These are phyloP conservation scores for Corymbia maculata DNA, from an alignment of 345 rosid species.

Conservation along the genomic window DNA sequence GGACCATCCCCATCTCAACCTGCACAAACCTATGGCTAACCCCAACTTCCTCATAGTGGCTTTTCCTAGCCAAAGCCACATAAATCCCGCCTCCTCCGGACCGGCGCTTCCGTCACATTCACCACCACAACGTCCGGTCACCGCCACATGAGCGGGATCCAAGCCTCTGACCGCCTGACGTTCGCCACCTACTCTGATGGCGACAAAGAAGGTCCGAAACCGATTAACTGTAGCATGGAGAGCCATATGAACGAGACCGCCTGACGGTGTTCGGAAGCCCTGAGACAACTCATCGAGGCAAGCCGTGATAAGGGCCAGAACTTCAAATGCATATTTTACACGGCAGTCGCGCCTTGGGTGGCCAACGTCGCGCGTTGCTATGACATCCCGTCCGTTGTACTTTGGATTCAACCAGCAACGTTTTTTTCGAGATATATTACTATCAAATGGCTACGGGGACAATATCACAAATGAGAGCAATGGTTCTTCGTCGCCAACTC, in stretches of 20 bases:
- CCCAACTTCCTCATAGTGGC: slow-evolving; percentile 24
- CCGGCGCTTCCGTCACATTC: slow-evolving; percentile 35
- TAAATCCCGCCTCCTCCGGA: slow-evolving; percentile 39
- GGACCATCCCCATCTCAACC: not conserved
- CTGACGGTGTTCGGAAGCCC: slow-evolving; percentile 26
- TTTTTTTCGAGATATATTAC: slow-evolving; percentile 47
- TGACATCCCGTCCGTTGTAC: slow-evolving; percentile 20
- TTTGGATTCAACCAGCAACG: slow-evolving; percentile 69
- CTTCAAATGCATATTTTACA: slow-evolving; percentile 34
- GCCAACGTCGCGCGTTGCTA: slow-evolving; percentile 30
- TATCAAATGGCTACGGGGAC: slow-evolving; percentile 27
- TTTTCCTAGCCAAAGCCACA: slow-evolving; percentile 49
- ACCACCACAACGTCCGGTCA: slow-evolving; percentile 20
- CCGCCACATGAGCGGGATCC: slow-evolving; percentile 25
- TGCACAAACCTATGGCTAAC: not conserved
- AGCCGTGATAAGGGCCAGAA: slow-evolving; percentile 3
- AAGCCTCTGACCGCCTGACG: slow-evolving; percentile 16
- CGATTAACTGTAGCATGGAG: slow-evolving; percentile 4
- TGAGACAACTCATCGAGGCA: slow-evolving; percentile 20
- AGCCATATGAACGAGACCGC: slow-evolving; percentile 14
- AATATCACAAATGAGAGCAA: slow-evolving; percentile 1
- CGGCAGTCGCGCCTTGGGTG: slow-evolving; percentile 43
- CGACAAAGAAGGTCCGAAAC: slow-evolving; percentile 28
- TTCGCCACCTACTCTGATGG: slow-evolving; percentile 47
- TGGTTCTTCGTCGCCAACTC: slow-evolving; percentile 1